phyloP scores from a whole-genome alignment of 306 rosid species.

The Castanea mollissima region DNA sequence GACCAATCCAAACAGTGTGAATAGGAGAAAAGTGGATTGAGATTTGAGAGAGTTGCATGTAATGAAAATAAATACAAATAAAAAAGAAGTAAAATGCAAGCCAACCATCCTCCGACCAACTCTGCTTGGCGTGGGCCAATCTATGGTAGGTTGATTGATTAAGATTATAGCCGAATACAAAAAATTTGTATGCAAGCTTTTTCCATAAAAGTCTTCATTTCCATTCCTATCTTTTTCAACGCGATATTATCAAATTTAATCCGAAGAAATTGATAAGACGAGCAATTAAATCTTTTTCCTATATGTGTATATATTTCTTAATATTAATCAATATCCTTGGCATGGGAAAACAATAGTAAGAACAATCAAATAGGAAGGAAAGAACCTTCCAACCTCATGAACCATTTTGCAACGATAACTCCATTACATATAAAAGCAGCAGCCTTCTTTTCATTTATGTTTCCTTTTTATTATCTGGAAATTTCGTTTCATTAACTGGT shows the following conservation, averaged over 20 bases:
- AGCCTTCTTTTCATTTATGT: conserved; percentile 33
- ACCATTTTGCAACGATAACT: conserved; percentile 7
- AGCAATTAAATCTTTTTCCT: not conserved
- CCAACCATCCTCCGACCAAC: not conserved
- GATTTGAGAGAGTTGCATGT: no score
- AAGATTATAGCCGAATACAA: not conserved
- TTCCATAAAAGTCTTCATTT: not conserved
- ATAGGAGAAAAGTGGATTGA: not conserved
- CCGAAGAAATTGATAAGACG: not conserved
- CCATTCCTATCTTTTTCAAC: not conserved
- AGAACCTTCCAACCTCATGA: conserved; percentile 27
- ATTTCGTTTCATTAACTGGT: conserved; percentile 63
- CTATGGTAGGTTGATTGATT: not conserved
- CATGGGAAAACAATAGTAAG: not conserved
- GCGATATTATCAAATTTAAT: not conserved
- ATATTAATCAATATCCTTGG: not conserved
- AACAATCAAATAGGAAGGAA: not conserved
- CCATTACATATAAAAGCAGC: not conserved
- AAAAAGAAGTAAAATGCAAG: not conserved
- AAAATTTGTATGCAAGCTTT: not conserved
- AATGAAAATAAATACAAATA: no score
- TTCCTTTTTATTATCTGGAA: conserved; percentile 66
- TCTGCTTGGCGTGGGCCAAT: not conserved
- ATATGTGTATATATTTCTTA: not conserved
- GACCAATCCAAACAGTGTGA: not conserved